Evolutionary conservation across 1,139 yeast species (phyloP).

Genomic region (Tardiomyces depauwii): DNA sequence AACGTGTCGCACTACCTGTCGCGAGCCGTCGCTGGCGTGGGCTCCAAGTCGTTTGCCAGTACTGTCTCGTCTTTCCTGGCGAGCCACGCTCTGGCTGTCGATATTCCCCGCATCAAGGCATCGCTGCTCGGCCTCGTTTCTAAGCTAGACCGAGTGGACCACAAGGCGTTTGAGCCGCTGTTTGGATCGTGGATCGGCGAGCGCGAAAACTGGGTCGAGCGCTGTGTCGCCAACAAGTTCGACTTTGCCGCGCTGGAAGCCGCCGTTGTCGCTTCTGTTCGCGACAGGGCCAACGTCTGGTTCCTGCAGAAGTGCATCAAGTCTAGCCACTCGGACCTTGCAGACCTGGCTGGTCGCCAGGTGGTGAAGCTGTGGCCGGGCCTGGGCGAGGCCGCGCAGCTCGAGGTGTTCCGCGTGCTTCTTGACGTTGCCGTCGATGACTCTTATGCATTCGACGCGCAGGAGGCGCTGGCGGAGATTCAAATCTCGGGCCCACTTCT

Average conservation of each 20-base stretch:
- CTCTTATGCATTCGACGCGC: slow-evolving; percentile 41
- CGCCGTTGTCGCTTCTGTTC: slow-evolving; percentile 9
- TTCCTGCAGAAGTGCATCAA: slow-evolving; percentile 43
- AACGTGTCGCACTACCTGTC: slow-evolving; percentile 30
- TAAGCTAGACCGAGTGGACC: slow-evolving; percentile 18
- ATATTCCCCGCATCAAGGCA: slow-evolving; percentile 9
- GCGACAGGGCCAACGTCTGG: slow-evolving; percentile 37
- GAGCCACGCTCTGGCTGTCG: slow-evolving; percentile 7
- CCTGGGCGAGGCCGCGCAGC: slow-evolving; percentile 47
- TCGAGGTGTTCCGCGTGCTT: slow-evolving; percentile 45
- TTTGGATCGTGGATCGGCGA: slow-evolving; percentile 8
- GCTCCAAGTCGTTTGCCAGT: slow-evolving; percentile 10
- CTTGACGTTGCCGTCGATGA: slow-evolving; percentile 43
- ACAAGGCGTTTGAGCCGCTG: slow-evolving; percentile 7
- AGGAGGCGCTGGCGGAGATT: slow-evolving; percentile 41
- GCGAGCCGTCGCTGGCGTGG: slow-evolving; percentile 13
- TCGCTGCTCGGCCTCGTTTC: slow-evolving; percentile 6
- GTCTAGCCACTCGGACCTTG: slow-evolving; percentile 38
- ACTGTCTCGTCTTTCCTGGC: slow-evolving; percentile 20
- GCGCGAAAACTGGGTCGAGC: slow-evolving; percentile 6
- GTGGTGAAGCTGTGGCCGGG: slow-evolving; percentile 42
- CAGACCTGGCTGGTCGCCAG: slow-evolving; percentile 40
- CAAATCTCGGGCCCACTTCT: slow-evolving; percentile 37
- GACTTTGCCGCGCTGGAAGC: slow-evolving; percentile 8
- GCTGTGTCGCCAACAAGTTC: slow-evolving; percentile 6